Percentiles rank a stretch among this genome's conserved stretches.
These are phyloP conservation scores for Wickerhamiella azymoides DNA, from an alignment of 805 yeast species.

Conservation along the genomic window DNA sequence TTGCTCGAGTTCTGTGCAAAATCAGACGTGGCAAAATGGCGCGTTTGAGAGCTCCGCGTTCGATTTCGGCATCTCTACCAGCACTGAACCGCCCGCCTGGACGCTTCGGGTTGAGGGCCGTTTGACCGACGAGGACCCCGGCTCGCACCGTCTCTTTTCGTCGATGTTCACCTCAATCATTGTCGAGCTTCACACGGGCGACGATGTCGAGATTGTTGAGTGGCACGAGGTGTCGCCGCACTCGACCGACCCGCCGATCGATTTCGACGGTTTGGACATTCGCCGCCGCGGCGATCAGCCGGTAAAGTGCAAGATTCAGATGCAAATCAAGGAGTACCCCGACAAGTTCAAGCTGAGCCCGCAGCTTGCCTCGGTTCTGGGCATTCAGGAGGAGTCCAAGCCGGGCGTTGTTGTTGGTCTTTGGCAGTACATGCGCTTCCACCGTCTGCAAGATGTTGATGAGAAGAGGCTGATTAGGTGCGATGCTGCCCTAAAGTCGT, in stretches of 20 bases:
- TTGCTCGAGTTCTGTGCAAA: conserved; percentile 65
- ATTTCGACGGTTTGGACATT: conserved; percentile 83
- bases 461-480: conserved; percentile 42
- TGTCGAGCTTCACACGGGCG: conserved; percentile 43
- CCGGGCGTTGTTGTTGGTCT: conserved; percentile 69
- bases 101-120: conserved; percentile 82
- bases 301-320: conserved; percentile 54
- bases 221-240: conserved; percentile 56
- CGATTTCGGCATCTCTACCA: conserved; percentile 4
- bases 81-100: conserved; percentile 35
- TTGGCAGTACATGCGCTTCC: conserved; percentile 65
- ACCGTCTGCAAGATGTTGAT: conserved; percentile 44
- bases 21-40: conserved; percentile 74
- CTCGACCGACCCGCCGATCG: conserved; percentile 26
- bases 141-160: conserved; percentile 49
- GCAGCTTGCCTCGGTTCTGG: conserved; percentile 55
- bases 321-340: conserved; percentile 70
- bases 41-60: conserved; percentile 8
- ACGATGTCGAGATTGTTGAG: conserved; percentile 42
- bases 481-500: conserved; percentile 32
- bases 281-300: conserved; percentile 61
- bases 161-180: conserved; percentile 73
- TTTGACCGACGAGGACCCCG: conserved; percentile 40
- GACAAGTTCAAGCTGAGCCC: conserved; percentile 50
- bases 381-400: conserved; percentile 65